Evolutionary conservation across 345 rosid genomes (phyloP).

Genomic region (Pistacia integerrima): DNA sequence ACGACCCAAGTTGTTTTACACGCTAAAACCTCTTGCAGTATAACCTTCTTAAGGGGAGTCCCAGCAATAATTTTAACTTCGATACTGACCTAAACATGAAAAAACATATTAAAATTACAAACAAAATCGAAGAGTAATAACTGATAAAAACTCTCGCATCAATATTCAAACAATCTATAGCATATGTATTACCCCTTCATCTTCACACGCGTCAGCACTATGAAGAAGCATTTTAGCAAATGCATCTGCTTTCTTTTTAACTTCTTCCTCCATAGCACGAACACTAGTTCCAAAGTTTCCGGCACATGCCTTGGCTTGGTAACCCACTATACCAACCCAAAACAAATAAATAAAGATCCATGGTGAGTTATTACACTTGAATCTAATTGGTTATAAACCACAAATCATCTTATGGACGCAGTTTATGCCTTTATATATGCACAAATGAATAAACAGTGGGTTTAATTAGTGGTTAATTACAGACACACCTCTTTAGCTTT

Average conservation of each 20-base stretch:
- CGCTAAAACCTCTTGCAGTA: conserved; percentile 48
- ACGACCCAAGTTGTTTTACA: conserved; percentile 53
- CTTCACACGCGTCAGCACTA: conserved; percentile 48
- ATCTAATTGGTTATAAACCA: neutral
- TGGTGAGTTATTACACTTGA: neutral
- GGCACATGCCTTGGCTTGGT: conserved; percentile 30
- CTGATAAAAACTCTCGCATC: no score
- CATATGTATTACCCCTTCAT: conserved; percentile 42
- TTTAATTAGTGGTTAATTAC: no score
- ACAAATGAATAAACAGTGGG: neutral
- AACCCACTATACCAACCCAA: conserved; percentile 54
- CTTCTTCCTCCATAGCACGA: conserved; percentile 54
- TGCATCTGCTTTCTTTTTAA: conserved; percentile 38
- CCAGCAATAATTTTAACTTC: conserved; percentile 67
- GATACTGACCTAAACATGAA: conserved; percentile 40
- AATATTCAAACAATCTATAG: neutral
- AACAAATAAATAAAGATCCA: neutral
- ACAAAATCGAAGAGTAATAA: neutral
- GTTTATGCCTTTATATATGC: neutral
- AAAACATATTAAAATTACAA: neutral
- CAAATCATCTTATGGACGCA: neutral
- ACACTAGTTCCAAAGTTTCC: conserved; percentile 41
- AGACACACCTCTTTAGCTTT: no score
- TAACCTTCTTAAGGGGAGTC: conserved; percentile 49
- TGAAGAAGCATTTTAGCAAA: conserved; percentile 44